Base-by-base conservation (phyloP, 2,329 filamentous ascomycete species). In the Fusarium robinianum region DNA sequence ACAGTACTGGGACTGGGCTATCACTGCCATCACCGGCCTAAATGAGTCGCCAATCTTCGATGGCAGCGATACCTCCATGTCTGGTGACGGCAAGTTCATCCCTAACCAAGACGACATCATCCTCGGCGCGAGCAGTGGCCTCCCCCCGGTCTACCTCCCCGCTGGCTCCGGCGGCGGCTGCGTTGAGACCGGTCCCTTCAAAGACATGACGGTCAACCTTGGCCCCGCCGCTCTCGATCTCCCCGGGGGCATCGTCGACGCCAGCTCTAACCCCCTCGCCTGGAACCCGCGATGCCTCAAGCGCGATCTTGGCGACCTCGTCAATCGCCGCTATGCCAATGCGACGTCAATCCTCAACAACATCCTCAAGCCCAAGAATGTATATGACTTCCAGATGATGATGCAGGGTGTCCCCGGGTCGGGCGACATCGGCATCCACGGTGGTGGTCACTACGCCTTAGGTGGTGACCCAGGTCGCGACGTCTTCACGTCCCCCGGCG, bases 101-200 rank as follows among this genome's bases (percentile, higher is more conserved):
- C 47, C 61, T 0, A 26, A 57, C 31, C 41, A 57, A 11, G 43
- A 49, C 4, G 56, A 57, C 15, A 51, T 63, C 5, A 42, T 59
- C 3, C 49, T 63, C 9, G 69, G 55, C 18, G 52, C 52, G 27
- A 49, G 48, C 9, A 69, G 51, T 21, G 54, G 57, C 1, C 49
- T 63, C 7, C 57, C 54, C n/a, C 41, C 57, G 1, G 22, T 62
- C 15, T 46, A 48, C 18, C 53, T 76, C 8, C 72, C 75, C 1
- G 67, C 75, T 1, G 79, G 77, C 6, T 67, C 65, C 3, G 80
- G 81, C 4, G 79, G 80, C 25, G 80, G 79, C 16, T 82, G 78
- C 57, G 67, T 83, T 3, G 67, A 61, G 10, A 68, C 65, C 0
- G 78, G 78, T 0, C 79, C 79, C 2, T 72, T 81, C n/a, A 62